phyloP scores from a whole-genome alignment of 495 filamentous ascomycete species.

The Talaromyces adpressus region DNA sequence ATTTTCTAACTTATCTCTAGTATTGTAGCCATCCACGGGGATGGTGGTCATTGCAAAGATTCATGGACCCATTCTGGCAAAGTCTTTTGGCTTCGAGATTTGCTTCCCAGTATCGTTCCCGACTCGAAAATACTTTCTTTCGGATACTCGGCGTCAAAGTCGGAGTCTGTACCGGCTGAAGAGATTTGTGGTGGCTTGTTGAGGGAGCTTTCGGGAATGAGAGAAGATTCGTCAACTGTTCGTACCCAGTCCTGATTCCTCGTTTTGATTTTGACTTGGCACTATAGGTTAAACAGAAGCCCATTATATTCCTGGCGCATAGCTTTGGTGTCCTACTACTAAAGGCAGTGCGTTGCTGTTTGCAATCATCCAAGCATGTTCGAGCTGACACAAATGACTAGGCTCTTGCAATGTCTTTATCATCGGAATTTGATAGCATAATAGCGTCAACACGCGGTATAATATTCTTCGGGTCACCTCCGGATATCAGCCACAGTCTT shows the following conservation, averaged over 20 bases:
- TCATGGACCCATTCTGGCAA: conserved; percentile 9
- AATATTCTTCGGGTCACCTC: conserved; percentile 3
- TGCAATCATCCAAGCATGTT: too few relatives aligned
- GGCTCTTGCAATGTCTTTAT: conserved; percentile 2
- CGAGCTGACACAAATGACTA: background rate
- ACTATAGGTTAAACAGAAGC: background rate
- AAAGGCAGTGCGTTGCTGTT: background rate
- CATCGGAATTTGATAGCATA: background rate
- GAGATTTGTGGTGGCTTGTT: background rate
- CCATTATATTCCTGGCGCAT: conserved; percentile 5
- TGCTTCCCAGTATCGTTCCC: conserved; percentile 5
- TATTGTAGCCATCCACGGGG: conserved; percentile 8
- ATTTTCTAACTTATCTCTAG: background rate
- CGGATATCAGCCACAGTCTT: conserved; percentile 2
- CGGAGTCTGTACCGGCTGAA: background rate
- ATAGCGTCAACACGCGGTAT: background rate
- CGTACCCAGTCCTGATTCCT: background rate
- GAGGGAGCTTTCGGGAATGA: background rate
- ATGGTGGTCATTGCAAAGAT: conserved; percentile 1
- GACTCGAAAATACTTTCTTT: conserved; percentile 5
- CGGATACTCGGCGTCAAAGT: conserved; percentile 2
- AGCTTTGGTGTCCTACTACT: conserved; percentile 6
- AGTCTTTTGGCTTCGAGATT: conserved; percentile 9
- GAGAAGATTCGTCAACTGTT: background rate
- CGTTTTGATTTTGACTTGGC: background rate